phyloP scores from a whole-genome alignment of 805 yeast genomes.

The Candida broadrunensis region DNA sequence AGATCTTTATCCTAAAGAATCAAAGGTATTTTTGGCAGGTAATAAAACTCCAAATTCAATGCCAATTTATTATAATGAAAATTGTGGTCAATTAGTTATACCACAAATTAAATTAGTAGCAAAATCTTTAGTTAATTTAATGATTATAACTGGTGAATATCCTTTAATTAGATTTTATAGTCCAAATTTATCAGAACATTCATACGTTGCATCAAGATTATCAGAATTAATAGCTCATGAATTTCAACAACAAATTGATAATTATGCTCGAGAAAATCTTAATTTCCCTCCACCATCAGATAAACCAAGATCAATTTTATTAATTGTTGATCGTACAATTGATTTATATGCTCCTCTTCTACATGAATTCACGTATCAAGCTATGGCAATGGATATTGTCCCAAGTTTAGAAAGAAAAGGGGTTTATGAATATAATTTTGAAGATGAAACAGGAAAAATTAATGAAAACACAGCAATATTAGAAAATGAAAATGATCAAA shows the following conservation, averaged over 20 bases:
- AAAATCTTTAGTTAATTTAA: constrained; percentile 62
- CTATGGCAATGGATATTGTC: constrained; percentile 80
- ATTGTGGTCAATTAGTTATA: constrained; percentile 60
- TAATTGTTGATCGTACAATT: constrained; percentile 79
- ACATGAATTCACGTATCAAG: constrained; percentile 90
- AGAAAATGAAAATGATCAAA: constrained; percentile 61
- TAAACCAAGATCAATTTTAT: constrained; percentile 68
- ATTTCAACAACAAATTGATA: constrained; percentile 70
- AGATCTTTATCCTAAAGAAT: constrained; percentile 62
- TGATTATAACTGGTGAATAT: constrained; percentile 80
- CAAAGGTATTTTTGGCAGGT: constrained; percentile 69
- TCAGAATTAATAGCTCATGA: constrained; percentile 70
- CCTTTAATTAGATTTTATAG: constrained; percentile 79
- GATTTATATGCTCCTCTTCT: constrained; percentile 81
- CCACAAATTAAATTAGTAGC: constrained; percentile 60
- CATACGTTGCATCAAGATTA: constrained; percentile 48
- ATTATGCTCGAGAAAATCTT: constrained; percentile 65
- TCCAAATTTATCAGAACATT: constrained; percentile 23
- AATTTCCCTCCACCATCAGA: constrained; percentile 52
- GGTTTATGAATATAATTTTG: constrained; percentile 50
- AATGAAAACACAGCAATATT: constrained; percentile 36
- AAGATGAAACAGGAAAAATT: constrained; percentile 46
- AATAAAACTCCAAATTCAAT: constrained; percentile 50
- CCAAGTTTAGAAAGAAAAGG: constrained; percentile 41
- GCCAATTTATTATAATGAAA: constrained; percentile 67